Conservation (phyloP, 2,329 filamentous ascomycete species). For the Botrytis cinerea region DNA sequence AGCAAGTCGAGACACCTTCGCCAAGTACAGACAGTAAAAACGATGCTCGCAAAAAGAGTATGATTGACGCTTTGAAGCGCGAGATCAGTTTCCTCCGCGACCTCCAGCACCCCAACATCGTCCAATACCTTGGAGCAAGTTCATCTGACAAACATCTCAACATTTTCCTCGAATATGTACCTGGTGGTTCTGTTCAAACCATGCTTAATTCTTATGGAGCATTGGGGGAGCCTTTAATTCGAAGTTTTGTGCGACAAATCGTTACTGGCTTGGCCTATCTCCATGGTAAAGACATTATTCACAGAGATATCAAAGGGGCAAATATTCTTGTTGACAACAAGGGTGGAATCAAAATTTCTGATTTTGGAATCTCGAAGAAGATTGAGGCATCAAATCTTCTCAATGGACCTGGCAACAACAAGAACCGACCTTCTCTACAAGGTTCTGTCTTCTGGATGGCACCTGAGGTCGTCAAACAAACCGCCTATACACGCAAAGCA, state of each 20-base stretch:
- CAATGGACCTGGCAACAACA: conserved; percentile 64
- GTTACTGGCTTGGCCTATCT: conserved; percentile 89
- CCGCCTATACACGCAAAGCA: conserved; percentile 95
- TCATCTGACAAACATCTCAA: conserved; percentile 90
- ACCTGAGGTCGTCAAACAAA: conserved; percentile 96
- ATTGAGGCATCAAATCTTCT: conserved; percentile 89
- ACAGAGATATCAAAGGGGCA: conserved; percentile 97
- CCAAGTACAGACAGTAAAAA: conserved; percentile 76
- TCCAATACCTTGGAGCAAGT: conserved; percentile 95
- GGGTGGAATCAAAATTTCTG: conserved; percentile 97
- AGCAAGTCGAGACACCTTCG: conserved; percentile 90
- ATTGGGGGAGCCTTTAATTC: conserved; percentile 86
- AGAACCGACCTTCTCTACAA: conserved; percentile 78
- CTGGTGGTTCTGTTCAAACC: conserved; percentile 93
- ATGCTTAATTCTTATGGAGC: conserved; percentile 99
- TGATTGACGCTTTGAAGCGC: conserved; percentile 96
- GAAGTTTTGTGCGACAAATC: conserved; percentile 96
- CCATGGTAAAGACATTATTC: conserved; percentile 93
- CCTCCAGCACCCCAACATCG: conserved; percentile 93
- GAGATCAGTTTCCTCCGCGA: conserved; percentile 94
- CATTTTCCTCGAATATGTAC: conserved; percentile 99
- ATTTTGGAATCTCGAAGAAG: conserved; percentile 98
- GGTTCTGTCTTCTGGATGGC: conserved; percentile 99
- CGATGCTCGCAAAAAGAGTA: conserved; percentile 91
- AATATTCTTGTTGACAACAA: conserved; percentile 99